A percentile compares a stretch with the other conserved stretches of the same genome.
phyloP scores from a whole-genome alignment of 225 moss, liverwort and hornwort genomes.

The Straminergon stramineum region DNA sequence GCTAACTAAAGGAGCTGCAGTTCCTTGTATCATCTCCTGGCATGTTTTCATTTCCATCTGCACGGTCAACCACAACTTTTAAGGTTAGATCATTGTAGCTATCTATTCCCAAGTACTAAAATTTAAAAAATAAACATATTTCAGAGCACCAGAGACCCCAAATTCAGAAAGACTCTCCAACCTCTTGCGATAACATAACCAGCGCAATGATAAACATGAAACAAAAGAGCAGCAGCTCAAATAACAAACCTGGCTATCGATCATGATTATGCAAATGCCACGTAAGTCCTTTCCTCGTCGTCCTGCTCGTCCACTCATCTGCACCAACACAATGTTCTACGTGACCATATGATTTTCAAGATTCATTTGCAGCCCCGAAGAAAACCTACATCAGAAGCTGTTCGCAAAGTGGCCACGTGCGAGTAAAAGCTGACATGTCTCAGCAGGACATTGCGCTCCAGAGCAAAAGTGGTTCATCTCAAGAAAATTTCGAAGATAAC shows the following conservation, averaged over 20 bases:
- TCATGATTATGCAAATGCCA: constrained; percentile 95
- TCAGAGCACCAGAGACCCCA: neutral
- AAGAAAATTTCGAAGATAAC: neutral
- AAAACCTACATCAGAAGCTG: neutral
- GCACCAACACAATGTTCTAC: constrained; percentile 1
- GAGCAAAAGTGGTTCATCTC: neutral
- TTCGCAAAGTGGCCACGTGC: neutral
- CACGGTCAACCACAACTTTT: constrained; percentile 3
- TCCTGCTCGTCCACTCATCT: constrained; percentile 99
- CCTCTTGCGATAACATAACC: neutral
- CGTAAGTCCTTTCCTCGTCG: constrained; percentile 89
- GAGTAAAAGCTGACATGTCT: neutral
- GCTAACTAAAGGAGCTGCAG: constrained; percentile 83
- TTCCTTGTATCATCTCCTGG: constrained; percentile 93
- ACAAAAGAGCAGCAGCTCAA: neutral
- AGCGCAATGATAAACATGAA: neutral
- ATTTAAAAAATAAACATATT: neutral
- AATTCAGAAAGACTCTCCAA: neutral
- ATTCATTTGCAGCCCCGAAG: neutral
- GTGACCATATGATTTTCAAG: neutral
- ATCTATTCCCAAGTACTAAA: neutral
- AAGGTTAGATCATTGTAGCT: neutral
- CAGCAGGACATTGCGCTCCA: neutral
- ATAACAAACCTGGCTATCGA: constrained; percentile 63
- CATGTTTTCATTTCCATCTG: constrained; percentile 91